Evolutionary conservation across 1,139 yeast genomes (phyloP), one percentile per base, ranked within the genome.

Genomic region (Pichia sp.): DNA sequence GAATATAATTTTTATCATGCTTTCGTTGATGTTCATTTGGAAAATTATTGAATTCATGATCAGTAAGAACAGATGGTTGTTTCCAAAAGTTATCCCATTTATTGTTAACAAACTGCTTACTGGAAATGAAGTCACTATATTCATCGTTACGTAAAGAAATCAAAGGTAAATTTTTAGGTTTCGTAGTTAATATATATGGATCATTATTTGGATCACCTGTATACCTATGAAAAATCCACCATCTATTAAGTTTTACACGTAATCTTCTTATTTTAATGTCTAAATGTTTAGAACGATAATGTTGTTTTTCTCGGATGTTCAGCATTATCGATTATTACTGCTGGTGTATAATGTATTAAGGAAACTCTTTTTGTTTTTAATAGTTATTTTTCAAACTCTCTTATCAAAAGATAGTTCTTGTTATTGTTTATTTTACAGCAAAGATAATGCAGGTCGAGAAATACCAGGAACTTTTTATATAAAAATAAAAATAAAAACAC

Each of bases 141-240:
- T 62, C 66, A 1, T 57, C 53, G 38, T 57, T 62, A 41, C 66
- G 49, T 5, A 63, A 47, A 2, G 81, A 73, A 11, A 73, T 60
- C 30, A 78, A 64, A 10, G 70, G 74, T 49, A 68, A 66, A 49
- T 70, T 67, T 33, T 68, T 67, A 47, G 73, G 67, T 55, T 71
- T 72, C 18, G 73, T 60, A 25, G 74, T 73, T 16, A 77, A 68
- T 5, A 77, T 69, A 28, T 70, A 60, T 0, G 75, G 75, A 53
- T 73, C 70, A 30, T 64, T 64, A 41, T 70, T 52, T 8, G 64
- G 64, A 43, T 60, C 53, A 16, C 58, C 58, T 5, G 52, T 47
- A 27, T 56, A 53, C 10, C 57, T 62, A 36, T 68, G 63, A 60
- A 71, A 73, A 61, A 77, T 76, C 66, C 73, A 75, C 59, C 69